Conservation (phyloP, 495 filamentous ascomycete genomes). For the Xylaria palmicola region DNA sequence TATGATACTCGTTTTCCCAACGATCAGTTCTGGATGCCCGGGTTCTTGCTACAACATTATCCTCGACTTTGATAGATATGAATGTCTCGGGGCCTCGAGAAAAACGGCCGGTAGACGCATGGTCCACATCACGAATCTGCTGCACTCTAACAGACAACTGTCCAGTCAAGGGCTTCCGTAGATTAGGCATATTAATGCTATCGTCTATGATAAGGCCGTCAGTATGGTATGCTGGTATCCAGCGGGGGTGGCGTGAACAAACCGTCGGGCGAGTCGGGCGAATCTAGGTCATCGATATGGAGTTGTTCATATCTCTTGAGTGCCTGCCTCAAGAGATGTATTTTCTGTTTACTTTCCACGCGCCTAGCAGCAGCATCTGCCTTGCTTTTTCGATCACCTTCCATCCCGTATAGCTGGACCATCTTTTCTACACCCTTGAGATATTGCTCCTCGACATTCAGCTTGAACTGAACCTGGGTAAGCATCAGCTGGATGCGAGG, state of each 20-base stretch:
- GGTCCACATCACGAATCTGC: slow-evolving; percentile 91
- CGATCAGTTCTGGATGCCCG: slow-evolving; percentile 80
- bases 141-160: slow-evolving; percentile 82
- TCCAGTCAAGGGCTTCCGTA: slow-evolving; percentile 90
- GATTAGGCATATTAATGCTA: slow-evolving; percentile 90
- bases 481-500: slow-evolving; percentile 99
- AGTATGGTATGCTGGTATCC: background rate
- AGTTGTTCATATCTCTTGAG: slow-evolving; percentile 97
- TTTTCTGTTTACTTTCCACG: slow-evolving; percentile 96
- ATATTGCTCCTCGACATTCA: slow-evolving; percentile 99
- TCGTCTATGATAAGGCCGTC: slow-evolving; percentile 64
- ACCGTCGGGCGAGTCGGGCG: slow-evolving; percentile 81
- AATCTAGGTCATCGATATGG: slow-evolving; percentile 86
- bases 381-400: slow-evolving; percentile 95
- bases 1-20: slow-evolving; percentile 89
- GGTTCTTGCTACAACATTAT: slow-evolving; percentile 85
- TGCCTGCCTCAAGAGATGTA: slow-evolving; percentile 91
- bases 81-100: slow-evolving; percentile 90
- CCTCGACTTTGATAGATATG: slow-evolving; percentile 93
- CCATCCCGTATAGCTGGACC: slow-evolving; percentile 95
- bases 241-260: slow-evolving; percentile 3
- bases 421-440: slow-evolving; percentile 99
- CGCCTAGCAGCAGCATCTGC: slow-evolving; percentile 85
- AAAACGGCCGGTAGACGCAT: slow-evolving; percentile 83
- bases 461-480: slow-evolving; percentile 97